Conservation (phyloP, 805 yeast species). For the Kluyveromyces lactis region DNA sequence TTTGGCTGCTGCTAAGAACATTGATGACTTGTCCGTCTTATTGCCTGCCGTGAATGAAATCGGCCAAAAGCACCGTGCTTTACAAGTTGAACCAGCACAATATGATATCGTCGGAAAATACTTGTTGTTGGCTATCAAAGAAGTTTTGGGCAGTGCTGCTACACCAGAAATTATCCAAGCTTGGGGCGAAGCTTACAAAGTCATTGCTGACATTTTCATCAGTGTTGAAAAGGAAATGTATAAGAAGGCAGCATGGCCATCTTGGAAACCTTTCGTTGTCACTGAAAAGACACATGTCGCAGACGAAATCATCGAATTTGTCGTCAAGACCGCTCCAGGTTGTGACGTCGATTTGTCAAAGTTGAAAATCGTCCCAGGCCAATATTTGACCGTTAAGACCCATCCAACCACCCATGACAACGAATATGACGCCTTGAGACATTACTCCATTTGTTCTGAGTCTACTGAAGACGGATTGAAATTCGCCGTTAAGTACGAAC, state of each 20-base stretch:
- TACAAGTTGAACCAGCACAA: conserved; percentile 55
- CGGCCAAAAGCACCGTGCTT: conserved; percentile 57
- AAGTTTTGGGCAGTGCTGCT: conserved; percentile 53
- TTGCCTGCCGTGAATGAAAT: conserved; percentile 48
- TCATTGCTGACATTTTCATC: conserved; percentile 54
- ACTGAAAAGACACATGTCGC: conserved; percentile 36
- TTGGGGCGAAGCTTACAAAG: conserved; percentile 59
- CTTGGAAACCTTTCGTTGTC: conserved; percentile 46
- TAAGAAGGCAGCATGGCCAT: conserved; percentile 46
- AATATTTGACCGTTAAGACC: conserved; percentile 32
- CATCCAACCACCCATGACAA: conserved; percentile 31
- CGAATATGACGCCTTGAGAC: conserved; percentile 41
- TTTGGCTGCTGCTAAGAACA: conserved; percentile 52
- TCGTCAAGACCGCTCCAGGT: conserved; percentile 39
- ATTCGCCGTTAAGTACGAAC: conserved; percentile 47
- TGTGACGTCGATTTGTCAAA: conserved; percentile 23
- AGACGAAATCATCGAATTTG: conserved; percentile 41
- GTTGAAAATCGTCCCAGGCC: conserved; percentile 31
- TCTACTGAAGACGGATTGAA: conserved; percentile 36
- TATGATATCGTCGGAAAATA: conserved; percentile 56
- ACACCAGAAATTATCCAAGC: conserved; percentile 50
- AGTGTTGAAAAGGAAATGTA: conserved; percentile 44
- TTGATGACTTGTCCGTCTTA: conserved; percentile 49
- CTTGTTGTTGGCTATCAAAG: conserved; percentile 45
- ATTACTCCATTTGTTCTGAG: conserved; percentile 46